phyloP scores from a whole-genome alignment of 805 yeast species.

The Cyberlindnera veronae region DNA sequence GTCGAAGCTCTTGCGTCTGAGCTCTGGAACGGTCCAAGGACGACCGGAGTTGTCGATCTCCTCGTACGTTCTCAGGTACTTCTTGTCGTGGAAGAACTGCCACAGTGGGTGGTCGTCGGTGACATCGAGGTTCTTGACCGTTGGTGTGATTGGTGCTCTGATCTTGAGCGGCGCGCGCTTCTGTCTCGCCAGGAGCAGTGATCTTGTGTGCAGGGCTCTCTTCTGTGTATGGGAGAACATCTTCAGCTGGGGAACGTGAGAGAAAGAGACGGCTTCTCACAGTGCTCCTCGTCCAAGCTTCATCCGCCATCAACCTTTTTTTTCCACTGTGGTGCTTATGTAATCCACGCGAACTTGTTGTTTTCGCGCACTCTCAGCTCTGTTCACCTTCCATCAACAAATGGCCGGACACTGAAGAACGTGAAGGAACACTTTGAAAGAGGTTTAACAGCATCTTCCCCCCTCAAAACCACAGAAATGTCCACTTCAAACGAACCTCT shows the following conservation, averaged over 20 bases:
- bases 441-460: neutral
- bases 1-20: constrained; percentile 86
- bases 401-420: no score
- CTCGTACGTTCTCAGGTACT: constrained; percentile 54
- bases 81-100: constrained; percentile 76
- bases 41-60: constrained; percentile 58
- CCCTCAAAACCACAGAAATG: constrained; percentile 5
- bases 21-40: constrained; percentile 84
- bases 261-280: neutral
- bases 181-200: constrained; percentile 15
- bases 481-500: constrained; percentile 64
- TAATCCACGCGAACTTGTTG: neutral
- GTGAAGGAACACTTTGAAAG: no score
- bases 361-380: no score
- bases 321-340: neutral
- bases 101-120: constrained; percentile 90
- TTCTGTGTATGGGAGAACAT: constrained; percentile 16
- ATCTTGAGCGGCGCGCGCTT: constrained; percentile 36
- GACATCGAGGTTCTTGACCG: constrained; percentile 65
- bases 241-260: neutral
- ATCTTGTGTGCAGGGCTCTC: constrained; percentile 19
- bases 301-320: constrained; percentile 1
- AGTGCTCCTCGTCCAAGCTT: neutral
- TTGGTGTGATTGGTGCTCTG: constrained; percentile 83
- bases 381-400: neutral